These are phyloP conservation scores for Cadophora malorum DNA, from an alignment of 2,329 filamentous ascomycete species.

Conservation along the genomic window DNA sequence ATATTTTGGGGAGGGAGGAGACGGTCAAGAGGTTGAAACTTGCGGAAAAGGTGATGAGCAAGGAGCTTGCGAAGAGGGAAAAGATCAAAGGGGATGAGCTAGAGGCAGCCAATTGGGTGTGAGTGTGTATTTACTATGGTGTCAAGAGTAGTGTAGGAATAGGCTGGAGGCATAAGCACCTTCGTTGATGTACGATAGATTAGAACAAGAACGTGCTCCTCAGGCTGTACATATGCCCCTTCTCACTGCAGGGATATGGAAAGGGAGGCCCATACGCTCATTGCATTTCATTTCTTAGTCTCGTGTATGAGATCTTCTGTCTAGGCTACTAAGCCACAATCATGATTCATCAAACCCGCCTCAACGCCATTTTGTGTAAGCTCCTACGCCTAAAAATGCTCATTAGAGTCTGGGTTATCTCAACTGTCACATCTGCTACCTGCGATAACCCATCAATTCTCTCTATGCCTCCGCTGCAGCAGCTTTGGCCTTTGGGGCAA, in stretches of 20 bases:
- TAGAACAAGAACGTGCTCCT: background rate
- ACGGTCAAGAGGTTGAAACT: constrained; percentile 49
- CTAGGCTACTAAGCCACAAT: constrained; percentile 22
- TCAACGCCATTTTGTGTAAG: constrained; percentile 34
- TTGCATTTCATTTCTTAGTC: constrained; percentile 8
- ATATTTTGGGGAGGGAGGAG: constrained; percentile 59
- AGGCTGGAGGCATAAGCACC: background rate
- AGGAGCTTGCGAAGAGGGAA: background rate
- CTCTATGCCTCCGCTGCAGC: constrained; percentile 18
- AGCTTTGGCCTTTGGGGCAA: constrained; percentile 17
- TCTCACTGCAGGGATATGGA: background rate
- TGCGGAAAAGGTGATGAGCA: constrained; percentile 32
- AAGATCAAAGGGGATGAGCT: constrained; percentile 20
- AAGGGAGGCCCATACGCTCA: background rate
- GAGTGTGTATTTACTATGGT: background rate
- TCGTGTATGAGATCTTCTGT: constrained; percentile 19
- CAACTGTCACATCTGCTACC: background rate
- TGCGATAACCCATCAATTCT: background rate
- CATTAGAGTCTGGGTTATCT: background rate
- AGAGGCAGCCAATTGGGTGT: background rate
- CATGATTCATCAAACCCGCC: constrained; percentile 29
- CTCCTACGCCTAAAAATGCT: constrained; percentile 35
- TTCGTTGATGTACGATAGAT: background rate
- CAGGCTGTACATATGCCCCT: background rate
- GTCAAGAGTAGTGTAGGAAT: background rate